Percentiles rank a stretch among this genome's conserved stretches.
Evolutionary conservation across 352 stramenopile genomes (phyloP).

Genomic region (Globisporangium cederbergense): DNA sequence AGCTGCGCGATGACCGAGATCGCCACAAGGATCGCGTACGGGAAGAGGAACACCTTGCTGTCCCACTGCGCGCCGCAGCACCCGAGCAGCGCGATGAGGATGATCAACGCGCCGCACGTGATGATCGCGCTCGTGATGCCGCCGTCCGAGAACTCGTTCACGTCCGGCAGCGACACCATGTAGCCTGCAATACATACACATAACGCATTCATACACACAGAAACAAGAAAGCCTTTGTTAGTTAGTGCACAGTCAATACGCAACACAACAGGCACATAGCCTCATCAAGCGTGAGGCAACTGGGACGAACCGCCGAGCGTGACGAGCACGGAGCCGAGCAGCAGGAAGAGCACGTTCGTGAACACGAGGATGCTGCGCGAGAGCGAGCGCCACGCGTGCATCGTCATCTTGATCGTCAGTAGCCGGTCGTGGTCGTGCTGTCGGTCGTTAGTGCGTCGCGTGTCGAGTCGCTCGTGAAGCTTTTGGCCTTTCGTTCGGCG

Average conservation of each 20-base stretch:
- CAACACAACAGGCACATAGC: too few species aligned
- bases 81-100: slow-evolving; percentile 71
- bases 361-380: slow-evolving; percentile 81
- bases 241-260: neutral
- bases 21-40: slow-evolving; percentile 72
- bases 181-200: slow-evolving; percentile 42
- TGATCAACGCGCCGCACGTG: slow-evolving; percentile 73
- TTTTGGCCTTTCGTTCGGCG: too few species aligned
- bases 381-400: slow-evolving; percentile 64
- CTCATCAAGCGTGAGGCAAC: neutral
- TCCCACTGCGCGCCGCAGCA: slow-evolving; percentile 84
- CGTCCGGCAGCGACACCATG: slow-evolving; percentile 72
- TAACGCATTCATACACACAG: neutral
- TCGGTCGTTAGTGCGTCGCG: neutral
- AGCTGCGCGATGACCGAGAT: slow-evolving; percentile 80
- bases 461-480: neutral
- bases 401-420: slow-evolving; percentile 27
- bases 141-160: slow-evolving; percentile 80
- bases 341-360: slow-evolving; percentile 86
- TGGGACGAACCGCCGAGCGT: slow-evolving; percentile 57
- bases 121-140: slow-evolving; percentile 77
- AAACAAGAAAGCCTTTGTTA: slow-evolving; percentile 2
- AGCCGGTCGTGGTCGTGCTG: neutral
- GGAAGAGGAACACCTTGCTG: slow-evolving; percentile 84
- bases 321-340: slow-evolving; percentile 77